Percentiles rank a stretch among this genome's conserved stretches.
Evolutionary conservation across 257 asterid genomes (phyloP).

Genomic region (Buddleja alternifolia): DNA sequence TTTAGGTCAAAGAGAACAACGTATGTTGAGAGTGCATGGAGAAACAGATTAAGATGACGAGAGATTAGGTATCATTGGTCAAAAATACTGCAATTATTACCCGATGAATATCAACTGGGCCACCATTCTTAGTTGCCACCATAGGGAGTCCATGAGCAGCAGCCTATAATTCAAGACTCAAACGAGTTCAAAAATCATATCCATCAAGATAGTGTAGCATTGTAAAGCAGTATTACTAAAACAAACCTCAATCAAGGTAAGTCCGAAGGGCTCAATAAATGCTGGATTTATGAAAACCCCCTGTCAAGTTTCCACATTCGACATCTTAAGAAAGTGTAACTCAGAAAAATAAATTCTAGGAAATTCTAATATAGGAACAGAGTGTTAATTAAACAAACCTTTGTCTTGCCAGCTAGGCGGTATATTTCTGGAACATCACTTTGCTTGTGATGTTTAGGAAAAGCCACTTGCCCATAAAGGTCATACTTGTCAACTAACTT

Average conservation of each 20-base stretch:
- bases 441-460: conserved; percentile 88
- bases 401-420: conserved; percentile 77
- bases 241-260: conserved; percentile 55
- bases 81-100: conserved; percentile 27
- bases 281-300: conserved; percentile 61
- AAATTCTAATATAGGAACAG: not conserved
- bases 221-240: not conserved
- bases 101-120: conserved; percentile 61
- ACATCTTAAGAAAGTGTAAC: not conserved
- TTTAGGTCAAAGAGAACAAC: no score
- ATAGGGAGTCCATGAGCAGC: conserved; percentile 60
- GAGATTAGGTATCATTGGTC: not conserved
- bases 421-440: conserved; percentile 81
- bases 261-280: conserved; percentile 56
- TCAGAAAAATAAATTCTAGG: no score
- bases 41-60: not conserved
- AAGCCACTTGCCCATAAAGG: conserved; percentile 85
- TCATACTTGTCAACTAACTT: conserved; percentile 79
- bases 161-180: conserved; percentile 36
- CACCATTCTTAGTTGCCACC: conserved; percentile 61
- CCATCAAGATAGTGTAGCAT: not conserved
- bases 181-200: not conserved
- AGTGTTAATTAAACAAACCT: conserved; percentile 47
- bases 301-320: conserved; percentile 24
- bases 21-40: not conserved